Evolutionary conservation across 2,329 filamentous ascomycete genomes (phyloP).

Genomic region (Clonostachys chloroleuca): DNA sequence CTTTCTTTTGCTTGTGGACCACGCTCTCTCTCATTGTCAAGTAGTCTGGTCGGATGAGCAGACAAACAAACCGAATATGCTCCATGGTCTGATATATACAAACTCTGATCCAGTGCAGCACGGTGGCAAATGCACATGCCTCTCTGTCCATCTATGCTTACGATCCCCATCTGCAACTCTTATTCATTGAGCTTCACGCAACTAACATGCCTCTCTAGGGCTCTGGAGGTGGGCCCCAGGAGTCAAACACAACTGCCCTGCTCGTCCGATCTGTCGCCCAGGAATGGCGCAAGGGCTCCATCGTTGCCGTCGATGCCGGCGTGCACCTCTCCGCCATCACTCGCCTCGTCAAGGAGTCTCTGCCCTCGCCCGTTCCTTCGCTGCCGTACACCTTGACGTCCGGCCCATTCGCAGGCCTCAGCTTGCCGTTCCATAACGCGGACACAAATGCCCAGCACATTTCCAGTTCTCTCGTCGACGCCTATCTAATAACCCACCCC

Average conservation of each 20-base stretch:
- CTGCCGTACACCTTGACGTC: slow-evolving; percentile 49
- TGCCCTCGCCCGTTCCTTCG: slow-evolving; percentile 24
- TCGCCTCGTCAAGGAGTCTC: slow-evolving; percentile 64
- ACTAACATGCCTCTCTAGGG: slow-evolving; percentile 49
- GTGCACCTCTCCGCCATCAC: slow-evolving; percentile 83
- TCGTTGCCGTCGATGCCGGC: slow-evolving; percentile 91
- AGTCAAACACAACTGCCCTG: slow-evolving; percentile 86
- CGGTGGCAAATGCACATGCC: no score
- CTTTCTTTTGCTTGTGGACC: no score
- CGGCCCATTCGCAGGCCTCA: slow-evolving; percentile 78
- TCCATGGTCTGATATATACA: no score
- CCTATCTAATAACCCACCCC: slow-evolving; percentile 93
- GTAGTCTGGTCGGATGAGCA: no score
- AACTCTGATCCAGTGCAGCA: no score
- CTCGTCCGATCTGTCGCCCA: slow-evolving; percentile 78
- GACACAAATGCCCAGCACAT: slow-evolving; percentile 79
- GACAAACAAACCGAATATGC: no score
- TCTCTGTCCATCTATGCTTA: no score
- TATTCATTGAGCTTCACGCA: no score
- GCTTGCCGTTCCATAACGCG: slow-evolving; percentile 61
- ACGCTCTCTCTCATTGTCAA: no score
- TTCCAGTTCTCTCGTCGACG: slow-evolving; percentile 74
- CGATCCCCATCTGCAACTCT: no score
- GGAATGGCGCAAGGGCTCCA: slow-evolving; percentile 75
- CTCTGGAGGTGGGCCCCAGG: slow-evolving; percentile 81